A percentile compares a stretch with the other conserved stretches of the same genome.
These are phyloP conservation scores for Boletus sensibilis DNA, from an alignment of 768 basidiomycete species.

Conservation along the genomic window DNA sequence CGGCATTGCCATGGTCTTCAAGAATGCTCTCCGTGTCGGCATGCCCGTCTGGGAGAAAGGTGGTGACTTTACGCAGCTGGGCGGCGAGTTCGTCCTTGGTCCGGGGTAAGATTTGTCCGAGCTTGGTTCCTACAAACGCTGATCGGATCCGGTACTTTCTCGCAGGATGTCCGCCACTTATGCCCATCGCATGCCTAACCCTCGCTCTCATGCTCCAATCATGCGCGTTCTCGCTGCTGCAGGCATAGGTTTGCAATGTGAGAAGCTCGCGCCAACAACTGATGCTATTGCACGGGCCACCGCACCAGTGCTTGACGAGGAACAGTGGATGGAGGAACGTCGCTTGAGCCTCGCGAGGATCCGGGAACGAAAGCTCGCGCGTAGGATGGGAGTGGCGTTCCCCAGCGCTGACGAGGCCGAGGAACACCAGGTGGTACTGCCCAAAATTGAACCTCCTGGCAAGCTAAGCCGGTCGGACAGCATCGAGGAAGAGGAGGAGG, in stretches of 20 bases:
- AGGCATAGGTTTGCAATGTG: slow-evolving; percentile 38
- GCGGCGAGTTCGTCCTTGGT: slow-evolving; percentile 84
- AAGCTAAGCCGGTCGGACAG: slow-evolving; percentile 32
- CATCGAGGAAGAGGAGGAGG: slow-evolving; percentile 33
- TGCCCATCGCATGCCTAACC: slow-evolving; percentile 82
- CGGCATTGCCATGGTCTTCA: slow-evolving; percentile 72
- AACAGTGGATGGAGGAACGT: slow-evolving; percentile 37
- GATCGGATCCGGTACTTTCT: not conserved
- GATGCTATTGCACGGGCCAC: slow-evolving; percentile 7
- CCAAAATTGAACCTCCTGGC: slow-evolving; percentile 23
- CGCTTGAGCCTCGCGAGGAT: slow-evolving; percentile 32
- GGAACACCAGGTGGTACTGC: slow-evolving; percentile 18
- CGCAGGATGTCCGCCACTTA: slow-evolving; percentile 62
- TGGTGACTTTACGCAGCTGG: slow-evolving; percentile 75
- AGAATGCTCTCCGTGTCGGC: slow-evolving; percentile 65
- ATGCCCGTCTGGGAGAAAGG: slow-evolving; percentile 84
- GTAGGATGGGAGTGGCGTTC: slow-evolving; percentile 29
- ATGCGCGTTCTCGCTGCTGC: slow-evolving; percentile 64
- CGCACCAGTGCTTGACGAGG: slow-evolving; percentile 25
- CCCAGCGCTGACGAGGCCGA: slow-evolving; percentile 11
- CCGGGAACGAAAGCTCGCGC: slow-evolving; percentile 34
- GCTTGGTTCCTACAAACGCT: not conserved
- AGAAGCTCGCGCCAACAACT: slow-evolving; percentile 11
- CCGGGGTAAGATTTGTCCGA: slow-evolving; percentile 51
- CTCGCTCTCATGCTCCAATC: slow-evolving; percentile 75